phyloP scores from a whole-genome alignment of 2,329 filamentous ascomycete species.

The Rutstroemia sp. region DNA sequence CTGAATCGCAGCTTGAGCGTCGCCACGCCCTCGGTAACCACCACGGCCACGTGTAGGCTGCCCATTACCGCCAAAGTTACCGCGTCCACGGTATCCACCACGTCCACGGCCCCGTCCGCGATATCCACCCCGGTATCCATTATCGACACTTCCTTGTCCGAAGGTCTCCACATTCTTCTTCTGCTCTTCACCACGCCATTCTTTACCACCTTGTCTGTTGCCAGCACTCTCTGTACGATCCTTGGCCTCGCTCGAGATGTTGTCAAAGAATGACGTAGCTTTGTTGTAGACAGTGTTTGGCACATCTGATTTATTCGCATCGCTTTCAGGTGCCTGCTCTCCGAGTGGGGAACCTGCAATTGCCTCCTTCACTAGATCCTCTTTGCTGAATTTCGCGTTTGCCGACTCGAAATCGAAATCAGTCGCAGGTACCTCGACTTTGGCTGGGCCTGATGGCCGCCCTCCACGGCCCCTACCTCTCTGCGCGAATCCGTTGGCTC shows the following conservation, averaged over 20 bases:
- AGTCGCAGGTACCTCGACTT: slow-evolving; percentile 80
- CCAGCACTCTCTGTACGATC: slow-evolving; percentile 71
- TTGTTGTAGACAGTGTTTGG: slow-evolving; percentile 66
- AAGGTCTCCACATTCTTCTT: slow-evolving; percentile 97
- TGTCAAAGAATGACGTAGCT: slow-evolving; percentile 89
- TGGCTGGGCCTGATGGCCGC: slow-evolving; percentile 39
- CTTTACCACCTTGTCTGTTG: slow-evolving; percentile 66
- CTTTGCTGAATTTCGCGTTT: slow-evolving; percentile 85
- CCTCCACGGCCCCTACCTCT: slow-evolving; percentile 38
- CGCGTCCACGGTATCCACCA: slow-evolving; percentile 31
- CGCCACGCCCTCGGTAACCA: slow-evolving; percentile 25
- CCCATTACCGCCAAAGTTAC: slow-evolving; percentile 19
- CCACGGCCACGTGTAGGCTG: slow-evolving; percentile 24
- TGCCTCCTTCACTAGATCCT: slow-evolving; percentile 79
- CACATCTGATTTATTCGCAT: slow-evolving; percentile 34
- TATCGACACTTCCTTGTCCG: slow-evolving; percentile 90
- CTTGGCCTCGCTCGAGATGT: slow-evolving; percentile 90
- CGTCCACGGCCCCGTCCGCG: slow-evolving; percentile 65
- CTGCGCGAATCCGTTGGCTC: slow-evolving; percentile 32
- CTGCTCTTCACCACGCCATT: slow-evolving; percentile 89
- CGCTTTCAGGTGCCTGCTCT: slow-evolving; percentile 39
- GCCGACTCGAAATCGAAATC: slow-evolving; percentile 88
- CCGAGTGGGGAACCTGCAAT: slow-evolving; percentile 67
- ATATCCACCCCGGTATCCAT: slow-evolving; percentile 63
- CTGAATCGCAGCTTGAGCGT: slow-evolving; percentile 19